A percentile compares a stretch with the other conserved stretches of the same genome.
phyloP scores from a whole-genome alignment of 192 early-diverging fungal species.

The Backusella westeae region DNA sequence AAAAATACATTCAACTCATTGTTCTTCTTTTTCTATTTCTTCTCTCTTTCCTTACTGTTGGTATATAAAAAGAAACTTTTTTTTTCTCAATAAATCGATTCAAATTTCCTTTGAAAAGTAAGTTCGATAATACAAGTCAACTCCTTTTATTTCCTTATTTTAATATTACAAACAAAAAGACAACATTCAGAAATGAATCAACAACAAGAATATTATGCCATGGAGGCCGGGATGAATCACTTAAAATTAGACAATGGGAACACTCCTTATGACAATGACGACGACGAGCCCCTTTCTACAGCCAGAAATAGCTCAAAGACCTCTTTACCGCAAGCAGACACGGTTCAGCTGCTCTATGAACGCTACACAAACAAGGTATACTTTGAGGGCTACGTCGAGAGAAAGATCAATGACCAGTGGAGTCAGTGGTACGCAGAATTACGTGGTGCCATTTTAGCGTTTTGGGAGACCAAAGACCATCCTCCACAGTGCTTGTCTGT shows the following conservation, averaged over 20 bases:
- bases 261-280: not conserved
- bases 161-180: not conserved
- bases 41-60: not conserved
- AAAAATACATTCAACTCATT: not conserved
- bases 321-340: conserved; percentile 29
- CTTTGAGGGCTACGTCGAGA: conserved; percentile 65
- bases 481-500: conserved; percentile 74
- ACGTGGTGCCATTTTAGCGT: conserved; percentile 61
- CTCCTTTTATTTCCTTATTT: not conserved
- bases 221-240: not conserved
- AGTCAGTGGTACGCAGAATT: conserved; percentile 73
- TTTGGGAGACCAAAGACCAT: conserved; percentile 56
- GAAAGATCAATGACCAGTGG: conserved; percentile 68
- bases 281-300: conserved; percentile 8
- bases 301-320: not conserved
- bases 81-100: not conserved
- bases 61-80: not conserved
- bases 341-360: conserved; percentile 57
- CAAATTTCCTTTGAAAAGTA: not conserved
- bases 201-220: not conserved
- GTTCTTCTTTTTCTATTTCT: not conserved
- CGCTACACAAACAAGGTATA: conserved; percentile 66
- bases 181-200: conserved; percentile 1
- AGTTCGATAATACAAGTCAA: not conserved
- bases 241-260: conserved; percentile 1